Evolutionary conservation across 768 basidiomycete species (phyloP), one percentile per base, ranked within the genome.

Genomic region (Mrakia gelida): DNA sequence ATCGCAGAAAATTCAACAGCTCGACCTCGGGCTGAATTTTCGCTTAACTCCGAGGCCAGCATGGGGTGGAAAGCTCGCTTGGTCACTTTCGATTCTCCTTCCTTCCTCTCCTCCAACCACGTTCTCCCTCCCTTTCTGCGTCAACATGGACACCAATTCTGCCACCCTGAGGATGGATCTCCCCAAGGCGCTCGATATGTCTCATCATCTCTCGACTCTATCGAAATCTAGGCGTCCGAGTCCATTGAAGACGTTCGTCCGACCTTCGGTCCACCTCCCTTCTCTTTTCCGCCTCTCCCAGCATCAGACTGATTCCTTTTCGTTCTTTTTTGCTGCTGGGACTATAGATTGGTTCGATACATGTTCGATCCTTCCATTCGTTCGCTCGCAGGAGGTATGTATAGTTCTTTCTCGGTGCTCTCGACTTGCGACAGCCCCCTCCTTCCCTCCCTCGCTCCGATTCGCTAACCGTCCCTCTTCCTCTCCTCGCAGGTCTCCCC

Each of bases 41-140:
- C 13, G 97, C 97, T 73, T 96, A 91, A 79, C 88, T 52, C 49
- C 90, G 81, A 88, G 87, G 49, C 98, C 91, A 6, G 94, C 92
- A 71, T 88, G 54, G 87, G 34, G 92, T 96, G 49, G 3, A 3
- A 91, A 90, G 74, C n/a, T n/a, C 59, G 59, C 59, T 59, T 59
- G 59, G 59, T 59, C 59, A 59, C n/a, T n/a, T 28, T 28, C 45
- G 45, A 45, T 67, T 26, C 30, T 21, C 32, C 65, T 21, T 34
- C 38, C 65, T 30, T 32, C 28, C 34, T 67, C 30, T 67, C 34
- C 34, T 9, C 65, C 65, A 30, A 32, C 38, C n/a, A 30, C 65
- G 32, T 32, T 30, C 65, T 16, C 34, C 30, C 23, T 26, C 67
- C 67, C 38, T 70, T 41, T 23, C 21, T 18, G 6, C 10, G 1